A percentile compares a stretch with the other conserved stretches of the same genome.
Conservation (phyloP, 1,139 yeast species). For the Candida pseudocylindracea region DNA sequence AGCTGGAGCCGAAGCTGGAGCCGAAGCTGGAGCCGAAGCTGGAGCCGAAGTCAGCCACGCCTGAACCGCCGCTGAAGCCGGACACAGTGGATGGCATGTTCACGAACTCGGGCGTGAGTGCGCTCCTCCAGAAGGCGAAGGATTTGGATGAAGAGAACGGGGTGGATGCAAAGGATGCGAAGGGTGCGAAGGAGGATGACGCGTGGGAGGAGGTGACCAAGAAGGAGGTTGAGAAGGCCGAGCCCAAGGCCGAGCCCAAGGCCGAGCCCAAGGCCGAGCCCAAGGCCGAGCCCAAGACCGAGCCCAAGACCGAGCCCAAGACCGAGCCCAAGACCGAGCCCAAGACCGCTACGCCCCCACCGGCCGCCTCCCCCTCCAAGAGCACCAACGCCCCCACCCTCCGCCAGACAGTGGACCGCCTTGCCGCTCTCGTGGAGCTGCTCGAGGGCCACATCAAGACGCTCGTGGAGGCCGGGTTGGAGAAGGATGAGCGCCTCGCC, state of each 20-base stretch:
- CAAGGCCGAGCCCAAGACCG: slow-evolving; percentile 1
- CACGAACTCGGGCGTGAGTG: slow-evolving; percentile 5
- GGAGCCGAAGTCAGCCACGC: slow-evolving; percentile 7
- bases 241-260: slow-evolving; percentile 1
- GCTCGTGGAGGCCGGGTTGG: slow-evolving; percentile 28
- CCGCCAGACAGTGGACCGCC: slow-evolving; percentile 45
- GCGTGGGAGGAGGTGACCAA: slow-evolving; percentile 17
- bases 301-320: slow-evolving; percentile 3
- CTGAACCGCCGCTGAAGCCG: slow-evolving; percentile 4
- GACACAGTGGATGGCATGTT: slow-evolving; percentile 15
- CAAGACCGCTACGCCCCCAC: slow-evolving; percentile 2
- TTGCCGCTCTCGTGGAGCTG: slow-evolving; percentile 29
- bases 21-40: slow-evolving; percentile 4
- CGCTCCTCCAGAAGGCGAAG: no score
- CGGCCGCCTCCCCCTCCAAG: slow-evolving; percentile 4
- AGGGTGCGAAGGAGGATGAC: slow-evolving; percentile 9
- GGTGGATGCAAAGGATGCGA: slow-evolving; percentile 18
- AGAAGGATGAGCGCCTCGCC: slow-evolving; percentile 37
- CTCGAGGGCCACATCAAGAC: slow-evolving; percentile 31
- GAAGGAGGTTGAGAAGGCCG: neutral
- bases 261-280: slow-evolving; percentile 4
- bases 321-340: slow-evolving; percentile 1
- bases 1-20: slow-evolving; percentile 6
- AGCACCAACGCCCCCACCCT: slow-evolving; percentile 20
- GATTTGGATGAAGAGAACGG: slow-evolving; percentile 10